Percentiles rank a stretch among this genome's conserved stretches.
phyloP scores from a whole-genome alignment of 2,329 filamentous ascomycete genomes.

The Cryphonectria nitschkei region DNA sequence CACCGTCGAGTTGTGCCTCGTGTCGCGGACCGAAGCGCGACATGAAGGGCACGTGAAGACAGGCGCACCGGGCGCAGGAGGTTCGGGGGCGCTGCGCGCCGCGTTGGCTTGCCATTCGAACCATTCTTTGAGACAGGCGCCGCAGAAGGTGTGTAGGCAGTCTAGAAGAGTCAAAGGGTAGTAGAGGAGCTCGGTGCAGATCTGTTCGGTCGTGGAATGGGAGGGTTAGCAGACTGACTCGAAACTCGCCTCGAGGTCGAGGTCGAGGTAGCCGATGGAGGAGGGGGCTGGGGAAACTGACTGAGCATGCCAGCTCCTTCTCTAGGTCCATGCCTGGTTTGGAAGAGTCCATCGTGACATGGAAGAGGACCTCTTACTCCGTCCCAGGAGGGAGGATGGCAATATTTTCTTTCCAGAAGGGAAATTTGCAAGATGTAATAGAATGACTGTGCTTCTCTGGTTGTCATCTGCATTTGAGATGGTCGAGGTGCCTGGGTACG shows the following conservation, averaged over 20 bases:
- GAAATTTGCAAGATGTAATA: neutral
- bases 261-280: conserved; percentile 5
- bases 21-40: conserved; percentile 82
- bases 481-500: conserved; percentile 13
- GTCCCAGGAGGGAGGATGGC: conserved; percentile 19
- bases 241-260: conserved; percentile 15
- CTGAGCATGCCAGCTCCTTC: conserved; percentile 93
- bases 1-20: conserved; percentile 87
- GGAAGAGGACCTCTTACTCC: conserved; percentile 12
- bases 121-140: conserved; percentile 94
- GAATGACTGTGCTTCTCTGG: neutral
- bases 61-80: conserved; percentile 51
- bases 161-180: conserved; percentile 90
- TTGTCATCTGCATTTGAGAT: conserved; percentile 4
- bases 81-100: conserved; percentile 54
- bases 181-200: conserved; percentile 93
- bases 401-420: conserved; percentile 2
- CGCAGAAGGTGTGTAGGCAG: conserved; percentile 95
- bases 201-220: conserved; percentile 55
- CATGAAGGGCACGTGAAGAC: conserved; percentile 91
- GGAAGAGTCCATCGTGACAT: conserved; percentile 51
- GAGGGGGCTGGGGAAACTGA: conserved; percentile 53
- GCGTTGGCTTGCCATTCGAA: conserved; percentile 77
- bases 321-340: conserved; percentile 72
- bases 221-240: conserved; percentile 19